Evolutionary conservation across 2,329 filamentous ascomycete genomes (phyloP).

Genomic region (Aspergillus sp.): DNA sequence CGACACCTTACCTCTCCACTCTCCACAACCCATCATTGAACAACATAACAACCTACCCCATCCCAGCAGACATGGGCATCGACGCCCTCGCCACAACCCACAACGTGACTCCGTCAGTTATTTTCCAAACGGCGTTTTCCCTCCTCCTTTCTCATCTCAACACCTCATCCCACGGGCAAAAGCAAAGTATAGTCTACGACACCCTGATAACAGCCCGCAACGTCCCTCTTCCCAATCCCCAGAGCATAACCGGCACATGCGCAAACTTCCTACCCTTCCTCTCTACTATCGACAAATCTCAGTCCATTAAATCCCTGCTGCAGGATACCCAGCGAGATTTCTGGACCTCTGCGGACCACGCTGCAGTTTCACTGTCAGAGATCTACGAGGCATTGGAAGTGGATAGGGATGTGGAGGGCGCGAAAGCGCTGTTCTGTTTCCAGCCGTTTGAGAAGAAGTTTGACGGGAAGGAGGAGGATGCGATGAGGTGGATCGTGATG

Average conservation of each 20-base stretch:
- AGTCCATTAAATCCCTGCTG: slow-evolving; percentile 19
- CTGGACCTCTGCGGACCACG: slow-evolving; percentile 34
- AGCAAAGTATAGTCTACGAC: neutral
- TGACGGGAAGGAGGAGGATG: slow-evolving; percentile 4
- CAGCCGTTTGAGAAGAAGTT: slow-evolving; percentile 36
- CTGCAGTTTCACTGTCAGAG: slow-evolving; percentile 25
- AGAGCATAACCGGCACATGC: slow-evolving; percentile 40
- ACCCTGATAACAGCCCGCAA: slow-evolving; percentile 41
- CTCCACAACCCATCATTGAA: neutral
- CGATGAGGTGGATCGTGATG: slow-evolving; percentile 19
- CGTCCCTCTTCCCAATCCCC: slow-evolving; percentile 37
- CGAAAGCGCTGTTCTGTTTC: slow-evolving; percentile 32
- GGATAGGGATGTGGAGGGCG: slow-evolving; percentile 15
- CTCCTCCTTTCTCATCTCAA: slow-evolving; percentile 5
- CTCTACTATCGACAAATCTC: slow-evolving; percentile 14
- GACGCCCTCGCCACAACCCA: slow-evolving; percentile 10
- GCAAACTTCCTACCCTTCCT: slow-evolving; percentile 44
- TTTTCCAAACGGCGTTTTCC: slow-evolving; percentile 39
- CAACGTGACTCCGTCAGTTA: slow-evolving; percentile 34
- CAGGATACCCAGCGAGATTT: slow-evolving; percentile 27
- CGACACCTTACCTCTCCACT: neutral
- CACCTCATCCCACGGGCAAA: too few species aligned
- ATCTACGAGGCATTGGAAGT: slow-evolving; percentile 28
- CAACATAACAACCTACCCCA: neutral
- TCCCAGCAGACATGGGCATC: neutral